Base-by-base conservation (phyloP, 257 asterid species). In the Ehretia macrophylla region DNA sequence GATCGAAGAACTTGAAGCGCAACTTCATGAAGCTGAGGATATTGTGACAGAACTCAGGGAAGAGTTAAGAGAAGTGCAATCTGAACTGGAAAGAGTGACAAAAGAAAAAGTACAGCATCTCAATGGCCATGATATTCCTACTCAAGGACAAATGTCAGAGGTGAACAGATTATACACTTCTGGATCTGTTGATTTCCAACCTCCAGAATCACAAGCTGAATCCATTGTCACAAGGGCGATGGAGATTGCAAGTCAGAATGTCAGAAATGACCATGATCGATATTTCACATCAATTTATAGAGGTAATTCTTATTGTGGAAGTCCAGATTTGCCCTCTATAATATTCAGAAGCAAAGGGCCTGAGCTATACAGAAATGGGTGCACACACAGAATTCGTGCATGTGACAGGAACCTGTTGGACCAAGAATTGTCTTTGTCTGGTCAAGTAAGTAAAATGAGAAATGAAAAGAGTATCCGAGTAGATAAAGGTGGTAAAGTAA, bases 11-110 rank as follows among this genome's bases (percentile, higher is more conserved):
- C 94, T 91, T 17, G 98, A 88, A 75, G 94, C 95, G 45, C 98
- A 91, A 68, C 98, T 91, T 70, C 84, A 84, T 59, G 98, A 88
- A 79, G 96, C 94, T 1, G 95, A 88, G 72, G 95, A 88, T 59
- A 91, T 91, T 50, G 96, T 91, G 55, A 84, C 69, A 66, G 94
- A 82, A 71, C 95, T 91, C 67, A 80, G 98, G 73, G 84, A 78
- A 14, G 95, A 91, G 72, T 63, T 88, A 71, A 73, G 81, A 62
- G 82, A 79, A 55, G 84, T 68, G 68, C 83, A 80, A 18, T 75
- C 70, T 51, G 84, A 85, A 58, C 76, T 91, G 60, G 94, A 80
- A 64, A 75, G 75, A 67, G 60, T 68, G 45, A 75, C 70, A 77
- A 72, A 32, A 44, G 67, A 74, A 55, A 68, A 72, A 56, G 52